Evolutionary conservation across 257 asterid genomes (phyloP).

Genomic region (Ophiorrhiza pumila): DNA sequence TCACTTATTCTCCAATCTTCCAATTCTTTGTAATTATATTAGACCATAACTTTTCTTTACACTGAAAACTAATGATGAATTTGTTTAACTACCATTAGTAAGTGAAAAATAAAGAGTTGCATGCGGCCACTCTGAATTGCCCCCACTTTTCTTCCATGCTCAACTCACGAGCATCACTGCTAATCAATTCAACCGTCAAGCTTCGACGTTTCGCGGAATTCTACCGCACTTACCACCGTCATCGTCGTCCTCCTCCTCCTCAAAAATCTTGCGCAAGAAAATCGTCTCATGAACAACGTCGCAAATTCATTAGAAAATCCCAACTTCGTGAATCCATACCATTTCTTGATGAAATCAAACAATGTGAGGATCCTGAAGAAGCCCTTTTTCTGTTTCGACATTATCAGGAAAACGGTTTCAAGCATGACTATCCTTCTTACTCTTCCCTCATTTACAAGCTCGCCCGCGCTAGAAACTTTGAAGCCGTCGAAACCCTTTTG

Average conservation of each 20-base stretch:
- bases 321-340: constrained; percentile 54
- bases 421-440: constrained; percentile 81
- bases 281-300: constrained; percentile 30
- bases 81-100: too few relatives aligned
- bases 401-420: constrained; percentile 54
- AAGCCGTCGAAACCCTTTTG: constrained; percentile 55
- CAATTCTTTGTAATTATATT: too few relatives aligned
- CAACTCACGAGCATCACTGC: constrained; percentile 6
- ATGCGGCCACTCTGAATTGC: too few relatives aligned
- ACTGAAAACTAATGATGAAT: too few relatives aligned
- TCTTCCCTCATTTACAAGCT: constrained; percentile 75
- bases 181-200: constrained; percentile 7
- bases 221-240: constrained; percentile 30
- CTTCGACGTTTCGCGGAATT: constrained; percentile 7
- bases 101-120: too few relatives aligned
- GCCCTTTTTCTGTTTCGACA: constrained; percentile 50
- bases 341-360: constrained; percentile 60
- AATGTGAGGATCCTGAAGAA: constrained; percentile 47
- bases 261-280: constrained; percentile 10
- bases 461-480: constrained; percentile 54
- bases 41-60: too few relatives aligned
- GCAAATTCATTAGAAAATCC: constrained; percentile 32
- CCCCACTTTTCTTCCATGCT: constrained; percentile 11
- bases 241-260: too few relatives aligned
- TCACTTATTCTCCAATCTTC: too few relatives aligned